phyloP scores from a whole-genome alignment of 2,329 filamentous ascomycete genomes.

The Phialophora expanda region DNA sequence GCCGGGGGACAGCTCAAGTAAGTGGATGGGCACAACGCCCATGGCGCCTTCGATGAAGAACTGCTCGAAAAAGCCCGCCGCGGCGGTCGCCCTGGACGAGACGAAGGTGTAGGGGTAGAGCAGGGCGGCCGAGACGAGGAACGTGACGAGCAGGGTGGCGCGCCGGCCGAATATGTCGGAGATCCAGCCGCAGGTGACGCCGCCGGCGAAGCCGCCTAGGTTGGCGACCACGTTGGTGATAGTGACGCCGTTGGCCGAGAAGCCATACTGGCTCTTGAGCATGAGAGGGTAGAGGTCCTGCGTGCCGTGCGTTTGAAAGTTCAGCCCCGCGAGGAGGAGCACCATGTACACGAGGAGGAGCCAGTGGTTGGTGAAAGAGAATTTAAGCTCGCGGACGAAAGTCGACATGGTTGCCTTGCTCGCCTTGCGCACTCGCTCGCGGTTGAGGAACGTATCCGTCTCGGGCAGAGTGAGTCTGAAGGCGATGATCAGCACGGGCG shows the following conservation, averaged over 20 bases:
- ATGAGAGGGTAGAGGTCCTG: slow-evolving; percentile 69
- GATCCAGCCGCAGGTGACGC: slow-evolving; percentile 68
- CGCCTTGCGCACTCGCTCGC: slow-evolving; percentile 65
- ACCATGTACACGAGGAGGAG: slow-evolving; percentile 79
- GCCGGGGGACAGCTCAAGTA: slow-evolving; percentile 68
- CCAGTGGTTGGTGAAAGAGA: slow-evolving; percentile 81
- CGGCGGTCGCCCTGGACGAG: slow-evolving; percentile 67
- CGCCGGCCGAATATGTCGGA: slow-evolving; percentile 73
- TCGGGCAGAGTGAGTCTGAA: slow-evolving; percentile 80
- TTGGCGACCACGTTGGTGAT: slow-evolving; percentile 75
- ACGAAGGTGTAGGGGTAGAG: slow-evolving; percentile 84
- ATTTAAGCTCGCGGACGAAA: slow-evolving; percentile 76
- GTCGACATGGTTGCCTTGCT: slow-evolving; percentile 66
- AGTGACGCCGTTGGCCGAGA: slow-evolving; percentile 65
- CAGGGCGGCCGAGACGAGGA: slow-evolving; percentile 71
- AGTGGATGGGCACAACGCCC: slow-evolving; percentile 73
- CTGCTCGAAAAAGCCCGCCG: slow-evolving; percentile 82
- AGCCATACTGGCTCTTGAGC: slow-evolving; percentile 62
- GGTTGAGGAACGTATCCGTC: slow-evolving; percentile 71
- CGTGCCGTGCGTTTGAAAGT: slow-evolving; percentile 70
- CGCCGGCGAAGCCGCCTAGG: slow-evolving; percentile 71
- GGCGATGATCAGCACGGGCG: slow-evolving; percentile 78
- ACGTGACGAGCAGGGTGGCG: slow-evolving; percentile 69
- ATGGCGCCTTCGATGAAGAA: slow-evolving; percentile 79
- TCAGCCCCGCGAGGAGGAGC: slow-evolving; percentile 86